Percentiles rank a stretch among this genome's conserved stretches.
These are phyloP conservation scores for Dryas alaskensis DNA, from an alignment of 306 rosid species.

Conservation along the genomic window DNA sequence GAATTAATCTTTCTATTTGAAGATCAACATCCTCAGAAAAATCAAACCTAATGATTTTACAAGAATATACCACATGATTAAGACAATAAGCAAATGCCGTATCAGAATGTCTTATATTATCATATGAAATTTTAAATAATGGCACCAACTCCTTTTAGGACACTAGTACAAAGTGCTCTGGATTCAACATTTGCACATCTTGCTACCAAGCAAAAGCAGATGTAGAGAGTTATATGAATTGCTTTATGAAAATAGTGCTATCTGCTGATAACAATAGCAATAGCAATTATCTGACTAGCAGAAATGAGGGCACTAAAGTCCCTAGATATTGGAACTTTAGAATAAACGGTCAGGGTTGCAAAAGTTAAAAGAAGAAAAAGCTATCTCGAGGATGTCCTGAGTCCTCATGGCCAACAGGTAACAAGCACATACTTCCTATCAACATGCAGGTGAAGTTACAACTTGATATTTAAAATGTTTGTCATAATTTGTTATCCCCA, in stretches of 20 bases:
- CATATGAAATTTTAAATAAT: not conserved
- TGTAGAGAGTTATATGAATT: not conserved
- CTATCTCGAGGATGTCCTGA: too few relatives aligned
- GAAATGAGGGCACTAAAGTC: not conserved
- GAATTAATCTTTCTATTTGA: not conserved
- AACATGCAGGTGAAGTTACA: too few relatives aligned
- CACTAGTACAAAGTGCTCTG: not conserved
- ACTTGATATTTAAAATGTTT: too few relatives aligned
- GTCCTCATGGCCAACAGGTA: not conserved
- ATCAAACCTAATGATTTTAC: not conserved
- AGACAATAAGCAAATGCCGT: not conserved
- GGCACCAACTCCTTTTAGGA: not conserved
- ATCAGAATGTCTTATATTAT: not conserved
- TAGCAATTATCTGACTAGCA: not conserved
- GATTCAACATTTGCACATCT: not conserved
- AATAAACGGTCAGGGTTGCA: not conserved
- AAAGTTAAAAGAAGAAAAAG: not conserved
- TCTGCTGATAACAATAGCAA: not conserved
- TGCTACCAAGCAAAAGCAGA: not conserved
- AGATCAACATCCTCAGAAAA: not conserved
- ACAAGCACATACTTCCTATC: not conserved
- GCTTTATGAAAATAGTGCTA: not conserved
- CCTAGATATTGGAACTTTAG: too few relatives aligned
- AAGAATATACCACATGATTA: not conserved
- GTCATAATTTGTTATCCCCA: too few relatives aligned